Conservation (phyloP, 129 eudicot genomes). For the Dittrichia graveolens region DNA sequence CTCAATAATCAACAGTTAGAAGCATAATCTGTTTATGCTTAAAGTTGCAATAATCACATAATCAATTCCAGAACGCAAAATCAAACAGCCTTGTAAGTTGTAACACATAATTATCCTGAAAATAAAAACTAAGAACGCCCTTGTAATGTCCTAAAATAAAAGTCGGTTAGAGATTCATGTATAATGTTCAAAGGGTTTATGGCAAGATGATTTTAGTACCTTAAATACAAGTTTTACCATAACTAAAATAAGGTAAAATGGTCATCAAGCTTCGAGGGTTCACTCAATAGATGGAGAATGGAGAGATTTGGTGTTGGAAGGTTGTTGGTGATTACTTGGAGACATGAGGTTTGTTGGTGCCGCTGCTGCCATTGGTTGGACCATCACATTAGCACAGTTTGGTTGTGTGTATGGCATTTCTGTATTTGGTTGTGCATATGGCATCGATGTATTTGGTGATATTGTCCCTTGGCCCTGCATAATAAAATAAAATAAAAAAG, state of each 20-base stretch:
- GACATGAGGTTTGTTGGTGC: slow-evolving; percentile 27
- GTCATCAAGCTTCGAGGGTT: slow-evolving; percentile 9
- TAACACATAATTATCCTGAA: not conserved
- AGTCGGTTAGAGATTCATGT: slow-evolving; percentile 9
- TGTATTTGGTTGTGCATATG: slow-evolving; percentile 15
- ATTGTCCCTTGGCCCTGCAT: slow-evolving; percentile 46
- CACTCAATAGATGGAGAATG: slow-evolving; percentile 26
- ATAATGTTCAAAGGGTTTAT: slow-evolving; percentile 5
- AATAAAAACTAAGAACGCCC: not conserved
- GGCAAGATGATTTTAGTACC: slow-evolving; percentile 6
- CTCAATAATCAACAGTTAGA: not conserved
- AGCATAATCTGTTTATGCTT: not conserved
- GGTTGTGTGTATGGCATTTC: slow-evolving; percentile 26
- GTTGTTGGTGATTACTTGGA: slow-evolving; percentile 26
- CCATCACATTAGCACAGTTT: slow-evolving; percentile 12
- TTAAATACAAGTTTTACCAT: slow-evolving; percentile 5
- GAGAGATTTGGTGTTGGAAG: slow-evolving; percentile 17
- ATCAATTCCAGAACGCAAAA: not conserved
- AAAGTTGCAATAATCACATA: slow-evolving; percentile 6
- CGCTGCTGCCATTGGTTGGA: slow-evolving; percentile 15
- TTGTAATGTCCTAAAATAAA: not conserved
- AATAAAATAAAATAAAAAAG: not conserved
- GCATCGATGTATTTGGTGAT: slow-evolving; percentile 25
- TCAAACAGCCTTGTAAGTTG: not conserved
- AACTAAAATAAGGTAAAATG: not conserved